Percentiles rank a stretch among this genome's conserved stretches.
Conservation (phyloP, 2,329 filamentous ascomycete genomes). For the Incumbomyces delicatus region DNA sequence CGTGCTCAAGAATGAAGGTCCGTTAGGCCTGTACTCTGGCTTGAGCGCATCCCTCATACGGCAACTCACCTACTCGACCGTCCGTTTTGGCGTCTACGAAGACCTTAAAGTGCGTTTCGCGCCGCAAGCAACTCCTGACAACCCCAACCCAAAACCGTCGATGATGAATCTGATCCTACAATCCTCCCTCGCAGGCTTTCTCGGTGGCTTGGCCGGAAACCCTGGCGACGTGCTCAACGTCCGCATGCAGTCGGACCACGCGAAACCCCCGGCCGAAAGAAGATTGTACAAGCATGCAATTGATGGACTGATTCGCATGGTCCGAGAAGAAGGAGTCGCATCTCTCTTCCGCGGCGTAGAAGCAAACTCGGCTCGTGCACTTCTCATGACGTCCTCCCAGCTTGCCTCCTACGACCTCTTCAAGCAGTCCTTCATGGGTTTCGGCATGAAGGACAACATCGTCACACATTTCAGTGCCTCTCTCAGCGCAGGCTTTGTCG, state of each 20-base stretch:
- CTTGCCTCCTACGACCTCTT: constrained; percentile 56
- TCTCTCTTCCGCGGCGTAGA: constrained; percentile 70
- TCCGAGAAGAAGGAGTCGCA: constrained; percentile 66
- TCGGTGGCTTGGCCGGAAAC: constrained; percentile 85
- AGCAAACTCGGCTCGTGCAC: constrained; percentile 52
- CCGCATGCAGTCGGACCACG: constrained; percentile 90
- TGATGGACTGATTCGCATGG: constrained; percentile 78
- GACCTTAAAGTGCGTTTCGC: constrained; percentile 68
- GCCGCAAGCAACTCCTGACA: constrained; percentile 32
- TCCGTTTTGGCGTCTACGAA: constrained; percentile 94
- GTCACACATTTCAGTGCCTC: constrained; percentile 54
- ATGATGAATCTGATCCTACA: constrained; percentile 72
- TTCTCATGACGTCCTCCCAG: constrained; percentile 58
- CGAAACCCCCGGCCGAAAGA: constrained; percentile 61
- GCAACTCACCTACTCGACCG: constrained; percentile 92
- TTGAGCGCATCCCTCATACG: constrained; percentile 86
- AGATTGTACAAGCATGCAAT: constrained; percentile 85
- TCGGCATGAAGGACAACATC: constrained; percentile 46
- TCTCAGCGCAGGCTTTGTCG: constrained; percentile 55
- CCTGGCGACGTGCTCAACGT: constrained; percentile 95
- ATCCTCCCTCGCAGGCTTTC: constrained; percentile 71
- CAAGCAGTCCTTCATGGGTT: constrained; percentile 46
- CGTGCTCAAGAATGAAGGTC: constrained; percentile 64
- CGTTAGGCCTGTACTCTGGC: constrained; percentile 77
- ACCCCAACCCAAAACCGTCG: constrained; percentile 42